Percentiles rank a stretch among this genome's conserved stretches.
Conservation (phyloP, 116 monocot species). For the Iris pallida region DNA sequence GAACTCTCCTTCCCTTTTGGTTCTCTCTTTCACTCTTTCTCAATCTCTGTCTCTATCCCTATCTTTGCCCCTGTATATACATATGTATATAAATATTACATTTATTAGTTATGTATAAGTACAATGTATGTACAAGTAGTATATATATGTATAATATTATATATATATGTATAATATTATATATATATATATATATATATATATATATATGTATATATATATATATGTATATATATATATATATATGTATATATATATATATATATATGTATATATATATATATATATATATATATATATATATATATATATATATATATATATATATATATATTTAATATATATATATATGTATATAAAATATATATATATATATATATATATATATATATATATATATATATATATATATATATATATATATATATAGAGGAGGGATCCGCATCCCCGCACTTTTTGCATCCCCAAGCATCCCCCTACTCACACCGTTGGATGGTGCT, state of each 20-base stretch:
- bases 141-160: no score
- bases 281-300: slow-evolving; percentile 3
- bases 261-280: background rate
- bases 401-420: no score
- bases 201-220: background rate
- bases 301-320: background rate
- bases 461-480: no score
- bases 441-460: no score
- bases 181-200: background rate
- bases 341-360: no score
- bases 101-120: no score
- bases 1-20: background rate
- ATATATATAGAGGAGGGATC: no score
- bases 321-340: background rate
- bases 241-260: background rate
- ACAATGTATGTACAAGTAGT: background rate
- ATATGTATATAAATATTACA: no score
- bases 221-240: background rate
- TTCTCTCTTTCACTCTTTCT: background rate
- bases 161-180: no score
- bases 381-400: no score
- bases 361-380: no score
- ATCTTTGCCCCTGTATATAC: background rate
- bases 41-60: background rate
- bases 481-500: no score